Evolutionary conservation across 305 asterid genomes (phyloP).

Genomic region (Salvia sclarea): DNA sequence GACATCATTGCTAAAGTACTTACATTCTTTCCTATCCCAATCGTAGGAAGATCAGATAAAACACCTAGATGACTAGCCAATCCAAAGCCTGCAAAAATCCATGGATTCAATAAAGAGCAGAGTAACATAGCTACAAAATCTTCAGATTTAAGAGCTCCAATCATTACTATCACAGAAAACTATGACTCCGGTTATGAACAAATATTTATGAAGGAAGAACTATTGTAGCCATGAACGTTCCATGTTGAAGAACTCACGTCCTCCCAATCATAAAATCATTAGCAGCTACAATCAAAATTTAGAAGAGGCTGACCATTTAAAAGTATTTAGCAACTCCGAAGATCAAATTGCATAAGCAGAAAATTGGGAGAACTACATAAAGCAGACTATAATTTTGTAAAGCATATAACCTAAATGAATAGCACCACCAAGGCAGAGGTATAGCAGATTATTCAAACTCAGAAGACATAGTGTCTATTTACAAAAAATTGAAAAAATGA

Average conservation of each 20-base stretch:
- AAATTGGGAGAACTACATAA: background rate
- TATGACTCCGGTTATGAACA: background rate
- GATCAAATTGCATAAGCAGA: background rate
- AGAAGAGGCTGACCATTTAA: constrained; percentile 11
- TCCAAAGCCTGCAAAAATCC: constrained; percentile 64
- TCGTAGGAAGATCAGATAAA: constrained; percentile 73
- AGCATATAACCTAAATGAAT: background rate
- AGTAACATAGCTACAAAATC: background rate
- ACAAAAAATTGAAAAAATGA: constrained; percentile 24
- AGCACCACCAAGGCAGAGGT: background rate
- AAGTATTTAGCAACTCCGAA: background rate
- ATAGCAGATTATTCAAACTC: constrained; percentile 1
- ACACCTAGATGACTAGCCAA: constrained; percentile 94
- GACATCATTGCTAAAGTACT: constrained; percentile 24
- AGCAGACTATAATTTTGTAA: background rate
- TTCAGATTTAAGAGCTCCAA: background rate
- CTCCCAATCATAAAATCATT: background rate
- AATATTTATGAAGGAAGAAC: background rate
- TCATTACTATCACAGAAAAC: background rate
- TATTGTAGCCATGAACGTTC: background rate
- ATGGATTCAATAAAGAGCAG: constrained; percentile 18
- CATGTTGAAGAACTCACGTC: background rate
- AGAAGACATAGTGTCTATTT: constrained; percentile 5
- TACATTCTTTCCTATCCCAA: constrained; percentile 91
- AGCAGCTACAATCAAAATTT: background rate